Evolutionary conservation across 2,329 filamentous ascomycete genomes (phyloP), one percentile per base, ranked within the genome.

Genomic region (Neonectria punicea): DNA sequence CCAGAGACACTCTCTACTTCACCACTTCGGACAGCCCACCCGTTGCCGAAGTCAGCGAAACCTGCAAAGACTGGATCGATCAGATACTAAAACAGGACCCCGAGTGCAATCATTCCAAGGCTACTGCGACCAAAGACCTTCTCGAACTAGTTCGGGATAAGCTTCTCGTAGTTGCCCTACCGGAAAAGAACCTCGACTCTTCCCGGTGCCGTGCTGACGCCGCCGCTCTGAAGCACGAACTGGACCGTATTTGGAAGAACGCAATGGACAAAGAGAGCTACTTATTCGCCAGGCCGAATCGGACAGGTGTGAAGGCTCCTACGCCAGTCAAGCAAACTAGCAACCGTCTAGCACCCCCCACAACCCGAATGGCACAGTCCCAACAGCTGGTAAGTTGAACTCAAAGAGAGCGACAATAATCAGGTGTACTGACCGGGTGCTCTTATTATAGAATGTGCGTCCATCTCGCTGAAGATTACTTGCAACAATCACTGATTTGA

Each of bases 41-140:
- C 1, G 9, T 18, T 3, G 39, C 39, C n/a, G 9, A 43, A 43
- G 39, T 43, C n/a, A 43, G 39, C 39, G 11, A 43, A 18, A 5
- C 9, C 16, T 30, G 7, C n/a, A 13, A 20, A n/a, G 39, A 64
- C 18, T 63, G 65, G 61, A 61, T 62, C 0, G 16, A 28, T 0
- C 22, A 61, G 7, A 67, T 68, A 1, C 43, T 67, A 7, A 57
- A 54, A 2, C 28, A 50, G 13, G 65, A 67, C n/a, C 65, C 65
- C 0, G 66, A 68, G 39, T 68, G 66, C 30, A 65, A 41, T 11
- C 18, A 44, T 1, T 2, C 61, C 0, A 43, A 25, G 8, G 32
- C 36, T 11, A 65, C 49, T 32, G 66, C 28, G 2, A 56, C 65
- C 18, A 44, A 5, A 11, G 66, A 68, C 2, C 65, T 68, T 9